These are phyloP conservation scores for Pharus latifolius DNA, from an alignment of 176 grass and related monocot genomes.

Conservation along the genomic window DNA sequence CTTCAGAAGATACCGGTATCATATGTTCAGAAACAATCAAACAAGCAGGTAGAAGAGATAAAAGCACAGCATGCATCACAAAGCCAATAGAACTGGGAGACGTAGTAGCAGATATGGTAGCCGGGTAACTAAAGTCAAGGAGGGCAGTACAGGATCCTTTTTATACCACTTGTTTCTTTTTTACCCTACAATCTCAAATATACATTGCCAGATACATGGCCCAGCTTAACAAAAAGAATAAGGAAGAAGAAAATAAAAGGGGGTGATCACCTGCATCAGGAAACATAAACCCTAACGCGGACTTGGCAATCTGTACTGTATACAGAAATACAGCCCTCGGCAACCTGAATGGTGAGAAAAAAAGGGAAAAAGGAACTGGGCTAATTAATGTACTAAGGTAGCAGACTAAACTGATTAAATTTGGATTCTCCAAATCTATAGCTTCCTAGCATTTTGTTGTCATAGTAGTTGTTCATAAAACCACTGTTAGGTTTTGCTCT, in stretches of 20 bases:
- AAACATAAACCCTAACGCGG: conserved; percentile 33
- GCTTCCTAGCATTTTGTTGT: conserved; percentile 28
- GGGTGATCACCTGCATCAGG: conserved; percentile 29
- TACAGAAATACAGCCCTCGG: conserved; percentile 44
- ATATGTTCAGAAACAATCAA: too few species aligned
- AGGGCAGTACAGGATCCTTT: conserved; percentile 23
- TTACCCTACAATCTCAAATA: conserved; percentile 45
- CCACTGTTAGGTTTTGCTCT: conserved; percentile 49
- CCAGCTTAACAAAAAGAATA: conserved; percentile 51
- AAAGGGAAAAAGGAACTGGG: conserved; percentile 29
- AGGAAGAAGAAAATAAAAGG: conserved; percentile 38
- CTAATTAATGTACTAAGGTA: conserved; percentile 38
- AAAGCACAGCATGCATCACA: conserved; percentile 4
- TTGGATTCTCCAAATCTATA: conserved; percentile 41
- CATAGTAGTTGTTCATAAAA: conserved; percentile 18
- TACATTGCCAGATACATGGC: conserved; percentile 50
- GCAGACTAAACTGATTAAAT: conserved; percentile 25
- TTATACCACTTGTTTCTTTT: conserved; percentile 23
- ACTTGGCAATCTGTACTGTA: conserved; percentile 34
- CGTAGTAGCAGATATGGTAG: not conserved
- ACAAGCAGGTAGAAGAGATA: not conserved
- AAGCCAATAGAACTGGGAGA: conserved; percentile 15
- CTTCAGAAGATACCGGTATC: too few species aligned
- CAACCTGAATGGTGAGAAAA: conserved; percentile 17
- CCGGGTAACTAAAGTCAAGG: conserved; percentile 8